Evolutionary conservation across 768 basidiomycete species (phyloP).

Genomic region (Tricholoma sp.): DNA sequence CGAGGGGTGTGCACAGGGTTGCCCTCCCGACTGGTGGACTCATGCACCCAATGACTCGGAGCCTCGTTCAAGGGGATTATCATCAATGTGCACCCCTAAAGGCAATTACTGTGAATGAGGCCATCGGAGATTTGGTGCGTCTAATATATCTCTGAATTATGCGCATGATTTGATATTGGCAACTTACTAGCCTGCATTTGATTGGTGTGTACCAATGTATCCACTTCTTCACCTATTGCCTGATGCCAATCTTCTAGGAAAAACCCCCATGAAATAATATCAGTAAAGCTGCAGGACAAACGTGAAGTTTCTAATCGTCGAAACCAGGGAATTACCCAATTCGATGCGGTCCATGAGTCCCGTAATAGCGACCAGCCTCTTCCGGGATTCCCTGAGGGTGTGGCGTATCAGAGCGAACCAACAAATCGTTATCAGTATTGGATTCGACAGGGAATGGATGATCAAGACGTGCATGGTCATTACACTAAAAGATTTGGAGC

Average conservation of each 20-base stretch:
- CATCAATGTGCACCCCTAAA: constrained; percentile 60
- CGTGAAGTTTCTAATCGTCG: constrained; percentile 30
- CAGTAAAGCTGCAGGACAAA: constrained; percentile 27
- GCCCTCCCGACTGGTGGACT: constrained; percentile 40
- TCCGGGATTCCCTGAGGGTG: constrained; percentile 45
- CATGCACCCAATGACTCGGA: constrained; percentile 39
- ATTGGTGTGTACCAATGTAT: constrained; percentile 44
- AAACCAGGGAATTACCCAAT: constrained; percentile 38
- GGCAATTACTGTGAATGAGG: constrained; percentile 56
- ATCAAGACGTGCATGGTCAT: constrained; percentile 44
- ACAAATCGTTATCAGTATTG: constrained; percentile 39
- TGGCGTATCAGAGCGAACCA: constrained; percentile 39
- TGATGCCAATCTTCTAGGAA: constrained; percentile 30
- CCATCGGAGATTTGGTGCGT: constrained; percentile 66
- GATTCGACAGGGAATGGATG: constrained; percentile 24
- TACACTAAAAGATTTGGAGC: constrained; percentile 42
- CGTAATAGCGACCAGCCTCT: constrained; percentile 10
- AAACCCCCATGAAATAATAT: constrained; percentile 46
- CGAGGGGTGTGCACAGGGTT: constrained; percentile 23
- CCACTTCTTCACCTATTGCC: neutral
- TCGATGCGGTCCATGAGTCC: constrained; percentile 29
- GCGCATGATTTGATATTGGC: constrained; percentile 1
- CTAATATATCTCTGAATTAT: neutral
- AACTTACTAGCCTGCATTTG: constrained; percentile 50
- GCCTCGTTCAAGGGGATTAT: constrained; percentile 27